Percentiles rank a stretch among this genome's conserved stretches.
These are phyloP conservation scores for Phlebopus sp. DNA, from an alignment of 1,284 basidiomycete genomes.

Conservation along the genomic window DNA sequence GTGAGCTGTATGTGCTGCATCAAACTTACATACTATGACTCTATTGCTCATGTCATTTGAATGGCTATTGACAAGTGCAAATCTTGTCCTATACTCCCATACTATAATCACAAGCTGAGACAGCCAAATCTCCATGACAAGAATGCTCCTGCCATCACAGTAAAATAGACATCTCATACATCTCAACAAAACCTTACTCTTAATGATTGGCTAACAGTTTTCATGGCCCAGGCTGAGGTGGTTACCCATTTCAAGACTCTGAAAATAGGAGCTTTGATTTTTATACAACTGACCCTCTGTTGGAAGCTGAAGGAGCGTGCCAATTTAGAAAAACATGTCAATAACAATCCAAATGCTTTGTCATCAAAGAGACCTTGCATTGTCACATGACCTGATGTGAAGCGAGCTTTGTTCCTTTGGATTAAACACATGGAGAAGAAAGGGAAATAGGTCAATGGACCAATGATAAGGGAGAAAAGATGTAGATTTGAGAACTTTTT, in stretches of 20 bases:
- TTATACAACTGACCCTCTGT: conserved; percentile 21
- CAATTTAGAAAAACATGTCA: conserved; percentile 9
- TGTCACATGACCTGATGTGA: conserved; percentile 7
- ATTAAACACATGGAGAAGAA: conserved; percentile 9
- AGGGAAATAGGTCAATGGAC: conserved; percentile 2
- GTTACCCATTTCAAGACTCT: conserved; percentile 22
- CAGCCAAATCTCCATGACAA: background rate
- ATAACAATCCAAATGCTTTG: conserved; percentile 1
- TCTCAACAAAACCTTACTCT: conserved; percentile 23
- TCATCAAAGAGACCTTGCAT: background rate
- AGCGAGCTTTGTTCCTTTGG: conserved; percentile 6
- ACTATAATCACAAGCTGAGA: background rate
- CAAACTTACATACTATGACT: background rate
- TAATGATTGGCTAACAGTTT: conserved; percentile 26
- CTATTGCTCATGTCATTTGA: background rate
- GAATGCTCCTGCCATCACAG: background rate
- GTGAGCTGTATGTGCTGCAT: no score
- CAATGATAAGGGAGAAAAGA: conserved; percentile 12
- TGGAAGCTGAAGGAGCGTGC: conserved; percentile 10
- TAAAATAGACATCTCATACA: background rate
- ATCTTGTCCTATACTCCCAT: background rate
- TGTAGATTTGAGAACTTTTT: conserved; percentile 1
- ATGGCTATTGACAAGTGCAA: conserved; percentile 1
- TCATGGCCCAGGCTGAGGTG: conserved; percentile 21
- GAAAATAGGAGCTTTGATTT: conserved; percentile 16